These are phyloP conservation scores for Mucor lusitanicus DNA, from an alignment of 371 early-diverging fungal genomes.

Conservation along the genomic window DNA sequence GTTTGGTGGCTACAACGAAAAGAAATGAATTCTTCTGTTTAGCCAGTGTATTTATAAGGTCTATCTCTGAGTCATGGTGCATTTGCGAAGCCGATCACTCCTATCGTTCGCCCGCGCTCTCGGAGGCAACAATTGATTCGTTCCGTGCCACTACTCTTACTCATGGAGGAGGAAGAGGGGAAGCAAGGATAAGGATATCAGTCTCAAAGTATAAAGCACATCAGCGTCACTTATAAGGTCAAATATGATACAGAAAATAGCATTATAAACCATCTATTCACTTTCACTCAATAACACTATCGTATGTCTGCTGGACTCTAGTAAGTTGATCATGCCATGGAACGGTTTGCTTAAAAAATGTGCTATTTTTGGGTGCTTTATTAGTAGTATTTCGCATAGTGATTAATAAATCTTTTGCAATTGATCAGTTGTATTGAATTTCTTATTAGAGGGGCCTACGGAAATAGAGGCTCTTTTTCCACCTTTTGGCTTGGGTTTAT, in stretches of 20 bases:
- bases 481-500: constrained; percentile 63
- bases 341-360: too few species aligned
- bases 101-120: background rate
- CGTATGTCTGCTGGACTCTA: too few species aligned
- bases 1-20: background rate
- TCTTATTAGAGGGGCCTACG: background rate
- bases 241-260: too few species aligned
- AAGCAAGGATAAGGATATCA: too few species aligned
- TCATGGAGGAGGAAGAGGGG: too few species aligned
- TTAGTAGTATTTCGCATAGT: background rate
- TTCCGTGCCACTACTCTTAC: background rate
- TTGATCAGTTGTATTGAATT: constrained; percentile 3
- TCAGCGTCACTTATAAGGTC: too few species aligned
- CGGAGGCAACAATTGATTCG: background rate
- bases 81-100: background rate
- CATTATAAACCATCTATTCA: too few species aligned
- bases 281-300: too few species aligned
- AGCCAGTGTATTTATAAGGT: background rate
- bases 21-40: too few species aligned
- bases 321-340: too few species aligned
- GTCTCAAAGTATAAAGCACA: too few species aligned
- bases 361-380: too few species aligned
- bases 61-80: background rate
- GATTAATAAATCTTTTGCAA: constrained; percentile 7
- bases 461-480: constrained; percentile 9